Percentiles rank a stretch among this genome's conserved stretches.
These are phyloP conservation scores for Vaccinium vitisidaea DNA, from an alignment of 148 eudicot species.

Conservation along the genomic window DNA sequence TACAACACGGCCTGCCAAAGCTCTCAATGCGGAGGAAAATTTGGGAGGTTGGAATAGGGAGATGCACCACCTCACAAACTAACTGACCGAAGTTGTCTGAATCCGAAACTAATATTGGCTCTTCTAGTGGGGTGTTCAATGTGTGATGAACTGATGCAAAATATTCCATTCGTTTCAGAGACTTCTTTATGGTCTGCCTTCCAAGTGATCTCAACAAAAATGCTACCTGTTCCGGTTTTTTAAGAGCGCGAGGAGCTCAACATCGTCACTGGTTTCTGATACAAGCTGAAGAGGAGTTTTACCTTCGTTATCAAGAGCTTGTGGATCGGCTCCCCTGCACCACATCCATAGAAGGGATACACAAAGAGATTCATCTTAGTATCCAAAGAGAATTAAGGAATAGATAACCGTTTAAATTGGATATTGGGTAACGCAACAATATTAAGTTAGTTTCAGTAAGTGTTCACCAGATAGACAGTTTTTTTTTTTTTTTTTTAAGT, in stretches of 20 bases:
- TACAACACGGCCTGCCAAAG: neutral
- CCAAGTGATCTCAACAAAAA: neutral
- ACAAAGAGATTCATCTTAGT: neutral
- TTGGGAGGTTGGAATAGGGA: neutral
- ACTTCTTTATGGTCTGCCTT: neutral
- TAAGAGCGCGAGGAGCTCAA: constrained; percentile 63
- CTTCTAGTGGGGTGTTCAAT: neutral
- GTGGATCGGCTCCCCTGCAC: constrained; percentile 75
- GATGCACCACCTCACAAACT: neutral
- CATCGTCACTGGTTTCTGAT: constrained; percentile 51
- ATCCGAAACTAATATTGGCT: neutral
- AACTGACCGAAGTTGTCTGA: neutral
- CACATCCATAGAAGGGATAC: neutral
- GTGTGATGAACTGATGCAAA: neutral
- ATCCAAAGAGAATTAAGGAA: neutral
- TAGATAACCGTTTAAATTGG: neutral
- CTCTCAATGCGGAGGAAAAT: constrained; percentile 2
- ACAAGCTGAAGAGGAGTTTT: constrained; percentile 62
- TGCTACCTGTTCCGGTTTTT: constrained; percentile 52
- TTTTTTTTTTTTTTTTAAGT: neutral
- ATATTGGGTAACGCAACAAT: neutral
- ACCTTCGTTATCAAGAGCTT: constrained; percentile 57
- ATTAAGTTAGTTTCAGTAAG: neutral
- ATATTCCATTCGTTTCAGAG: neutral
- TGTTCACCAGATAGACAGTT: neutral